Conservation (phyloP, 345 rosid species). For the Boechera stricta region DNA sequence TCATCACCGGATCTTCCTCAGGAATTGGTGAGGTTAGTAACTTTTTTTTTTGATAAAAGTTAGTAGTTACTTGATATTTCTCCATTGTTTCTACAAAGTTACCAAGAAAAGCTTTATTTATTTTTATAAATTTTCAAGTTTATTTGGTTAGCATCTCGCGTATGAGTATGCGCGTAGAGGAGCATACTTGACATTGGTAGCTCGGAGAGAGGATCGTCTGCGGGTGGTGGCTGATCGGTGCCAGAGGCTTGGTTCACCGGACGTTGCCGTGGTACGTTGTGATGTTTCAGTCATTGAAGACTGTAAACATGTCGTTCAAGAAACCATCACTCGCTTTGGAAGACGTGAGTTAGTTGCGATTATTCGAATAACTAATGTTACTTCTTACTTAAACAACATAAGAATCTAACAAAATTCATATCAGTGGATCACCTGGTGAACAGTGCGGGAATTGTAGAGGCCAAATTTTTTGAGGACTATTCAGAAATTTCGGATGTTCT, state of each 20-base stretch:
- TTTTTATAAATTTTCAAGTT: not conserved
- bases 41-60: no score
- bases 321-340: slow-evolving; percentile 39
- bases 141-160: slow-evolving; percentile 29
- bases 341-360: slow-evolving; percentile 26
- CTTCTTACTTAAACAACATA: not conserved
- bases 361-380: slow-evolving; percentile 2
- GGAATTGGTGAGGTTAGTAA: slow-evolving; percentile 65
- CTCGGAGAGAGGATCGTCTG: slow-evolving; percentile 46
- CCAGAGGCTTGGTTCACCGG: slow-evolving; percentile 45
- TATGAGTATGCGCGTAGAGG: slow-evolving; percentile 41
- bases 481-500: slow-evolving; percentile 40
- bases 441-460: slow-evolving; percentile 51
- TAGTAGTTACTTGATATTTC: no score
- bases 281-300: slow-evolving; percentile 49
- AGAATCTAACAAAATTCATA: not conserved
- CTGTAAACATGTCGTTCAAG: slow-evolving; percentile 45
- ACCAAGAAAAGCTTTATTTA: not conserved
- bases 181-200: slow-evolving; percentile 46
- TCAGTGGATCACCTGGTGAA: slow-evolving; percentile 61
- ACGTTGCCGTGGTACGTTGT: slow-evolving; percentile 31
- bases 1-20: slow-evolving; percentile 66
- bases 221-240: slow-evolving; percentile 35
- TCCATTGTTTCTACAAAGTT: not conserved
- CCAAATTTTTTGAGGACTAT: slow-evolving; percentile 44